phyloP scores from a whole-genome alignment of 1,139 yeast genomes.

The Pichia sp. region DNA sequence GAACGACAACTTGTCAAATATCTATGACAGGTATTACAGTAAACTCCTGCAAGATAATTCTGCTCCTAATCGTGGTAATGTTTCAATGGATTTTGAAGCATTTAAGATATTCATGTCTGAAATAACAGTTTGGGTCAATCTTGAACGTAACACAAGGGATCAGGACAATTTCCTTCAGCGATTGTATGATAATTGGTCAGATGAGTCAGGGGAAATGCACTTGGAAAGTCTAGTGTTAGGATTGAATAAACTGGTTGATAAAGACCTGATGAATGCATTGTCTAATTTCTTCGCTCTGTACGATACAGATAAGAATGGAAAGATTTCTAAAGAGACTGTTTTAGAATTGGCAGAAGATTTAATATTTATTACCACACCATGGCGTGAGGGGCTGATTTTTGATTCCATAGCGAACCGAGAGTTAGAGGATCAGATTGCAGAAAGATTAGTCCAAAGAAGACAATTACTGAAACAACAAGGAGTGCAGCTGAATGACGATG shows the following conservation, averaged over 20 bases:
- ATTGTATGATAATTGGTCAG: constrained; percentile 52
- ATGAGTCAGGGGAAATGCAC: constrained; percentile 46
- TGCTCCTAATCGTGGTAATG: constrained; percentile 53
- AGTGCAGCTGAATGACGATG: constrained; percentile 27
- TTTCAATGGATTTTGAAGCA: constrained; percentile 65
- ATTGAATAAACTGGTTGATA: constrained; percentile 60
- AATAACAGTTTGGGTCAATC: constrained; percentile 70
- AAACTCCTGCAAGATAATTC: constrained; percentile 56
- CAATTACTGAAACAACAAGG: constrained; percentile 30
- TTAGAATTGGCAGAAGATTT: constrained; percentile 83
- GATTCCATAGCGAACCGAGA: constrained; percentile 58
- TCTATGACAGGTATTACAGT: constrained; percentile 82
- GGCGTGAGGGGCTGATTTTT: constrained; percentile 63
- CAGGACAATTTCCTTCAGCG: constrained; percentile 53
- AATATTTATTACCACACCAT: constrained; percentile 75
- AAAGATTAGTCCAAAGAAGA: constrained; percentile 42
- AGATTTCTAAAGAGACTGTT: constrained; percentile 73
- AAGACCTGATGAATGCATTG: constrained; percentile 74
- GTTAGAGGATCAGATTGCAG: constrained; percentile 64
- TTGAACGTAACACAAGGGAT: constrained; percentile 30
- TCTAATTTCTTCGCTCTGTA: constrained; percentile 76
- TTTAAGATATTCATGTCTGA: constrained; percentile 74
- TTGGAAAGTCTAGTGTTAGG: constrained; percentile 72
- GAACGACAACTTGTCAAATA: constrained; percentile 55
- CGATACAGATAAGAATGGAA: constrained; percentile 57